Conservation (phyloP, 2,329 filamentous ascomycete genomes). For the Arthrobotrys entomopaga region DNA sequence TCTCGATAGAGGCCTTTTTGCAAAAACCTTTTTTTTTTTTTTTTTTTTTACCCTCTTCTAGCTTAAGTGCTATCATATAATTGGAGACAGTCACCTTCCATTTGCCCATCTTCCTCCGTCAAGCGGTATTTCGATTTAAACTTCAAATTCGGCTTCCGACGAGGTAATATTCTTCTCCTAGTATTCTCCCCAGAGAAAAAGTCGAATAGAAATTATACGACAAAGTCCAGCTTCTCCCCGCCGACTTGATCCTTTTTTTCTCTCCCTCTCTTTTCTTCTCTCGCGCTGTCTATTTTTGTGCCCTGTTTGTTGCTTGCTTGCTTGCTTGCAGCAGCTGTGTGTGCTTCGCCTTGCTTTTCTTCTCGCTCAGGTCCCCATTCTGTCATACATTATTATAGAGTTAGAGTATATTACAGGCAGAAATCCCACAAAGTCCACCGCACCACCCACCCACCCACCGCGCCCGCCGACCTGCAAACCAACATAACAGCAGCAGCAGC, state of each 20-base stretch:
- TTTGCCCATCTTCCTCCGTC: conserved; percentile 29
- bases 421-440: conserved; percentile 18
- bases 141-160: conserved; percentile 14
- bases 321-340: conserved; percentile 22
- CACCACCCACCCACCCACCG: conserved; percentile 20
- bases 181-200: conserved; percentile 14
- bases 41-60: too few species aligned
- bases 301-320: conserved; percentile 41
- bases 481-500: too few species aligned
- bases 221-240: neutral
- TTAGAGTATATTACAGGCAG: conserved; percentile 28
- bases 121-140: conserved; percentile 20
- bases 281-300: conserved; percentile 51
- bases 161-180: neutral
- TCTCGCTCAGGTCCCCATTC: conserved; percentile 25
- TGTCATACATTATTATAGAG: conserved; percentile 36
- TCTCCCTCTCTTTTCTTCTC: conserved; percentile 5
- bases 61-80: conserved; percentile 24
- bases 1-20: too few species aligned
- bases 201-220: neutral
- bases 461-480: too few species aligned
- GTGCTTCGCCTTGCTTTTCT: conserved; percentile 37
- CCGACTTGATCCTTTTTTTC: neutral
- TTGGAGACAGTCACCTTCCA: conserved; percentile 32
- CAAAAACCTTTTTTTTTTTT: conserved; percentile 9